Conservation (phyloP, 1,284 basidiomycete species). For the Cerrena zonata region DNA sequence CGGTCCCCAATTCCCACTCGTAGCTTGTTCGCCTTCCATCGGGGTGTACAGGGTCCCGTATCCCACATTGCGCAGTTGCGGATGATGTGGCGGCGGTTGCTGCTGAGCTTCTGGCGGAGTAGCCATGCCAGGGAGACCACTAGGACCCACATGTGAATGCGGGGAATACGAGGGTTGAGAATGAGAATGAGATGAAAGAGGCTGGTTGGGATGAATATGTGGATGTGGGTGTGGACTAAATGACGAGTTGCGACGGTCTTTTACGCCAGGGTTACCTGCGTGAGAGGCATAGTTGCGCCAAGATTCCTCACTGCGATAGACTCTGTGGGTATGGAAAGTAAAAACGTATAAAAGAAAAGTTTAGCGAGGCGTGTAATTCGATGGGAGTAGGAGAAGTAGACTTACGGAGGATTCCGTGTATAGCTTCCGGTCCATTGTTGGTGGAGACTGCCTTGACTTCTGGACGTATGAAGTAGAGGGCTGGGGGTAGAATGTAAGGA, state of each 20-base stretch:
- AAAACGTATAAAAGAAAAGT: too few species aligned
- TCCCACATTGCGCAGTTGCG: background rate
- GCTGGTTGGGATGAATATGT: too few species aligned
- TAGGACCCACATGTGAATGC: background rate
- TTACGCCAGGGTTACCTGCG: background rate
- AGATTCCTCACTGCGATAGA: background rate
- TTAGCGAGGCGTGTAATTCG: too few species aligned
- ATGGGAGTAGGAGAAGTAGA: background rate
- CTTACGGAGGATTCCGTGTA: background rate
- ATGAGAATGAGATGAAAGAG: background rate
- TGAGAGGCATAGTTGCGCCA: background rate
- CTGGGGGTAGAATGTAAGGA: background rate
- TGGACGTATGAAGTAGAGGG: background rate
- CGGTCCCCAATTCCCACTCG: too few species aligned
- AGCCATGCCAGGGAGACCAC: background rate
- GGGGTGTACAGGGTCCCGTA: constrained; percentile 1
- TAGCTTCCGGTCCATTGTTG: background rate
- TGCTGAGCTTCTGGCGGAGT: background rate
- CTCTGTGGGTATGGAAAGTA: background rate
- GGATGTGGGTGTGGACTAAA: background rate
- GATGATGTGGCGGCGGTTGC: too few species aligned
- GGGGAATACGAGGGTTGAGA: background rate
- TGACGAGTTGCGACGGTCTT: background rate
- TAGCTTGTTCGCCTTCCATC: background rate
- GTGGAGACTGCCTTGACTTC: background rate